A percentile compares a stretch with the other conserved stretches of the same genome.
phyloP scores from a whole-genome alignment of 306 rosid genomes.

The Sindora glabra region DNA sequence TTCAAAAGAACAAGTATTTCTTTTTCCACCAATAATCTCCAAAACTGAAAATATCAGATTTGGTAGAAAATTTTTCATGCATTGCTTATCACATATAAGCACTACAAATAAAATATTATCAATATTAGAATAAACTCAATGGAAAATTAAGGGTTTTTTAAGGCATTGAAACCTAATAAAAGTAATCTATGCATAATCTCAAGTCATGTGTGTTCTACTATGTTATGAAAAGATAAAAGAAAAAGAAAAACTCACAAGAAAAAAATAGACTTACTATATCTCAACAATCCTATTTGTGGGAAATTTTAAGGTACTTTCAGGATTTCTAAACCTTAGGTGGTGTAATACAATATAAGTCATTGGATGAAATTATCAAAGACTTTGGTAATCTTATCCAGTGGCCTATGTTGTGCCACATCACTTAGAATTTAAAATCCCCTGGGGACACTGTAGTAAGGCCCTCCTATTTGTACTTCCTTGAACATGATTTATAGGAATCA shows the following conservation, averaged over 20 bases:
- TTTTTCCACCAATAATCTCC: constrained; percentile 3
- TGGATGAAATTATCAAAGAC: too few species aligned
- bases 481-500: background rate
- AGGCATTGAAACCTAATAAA: background rate
- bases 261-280: background rate
- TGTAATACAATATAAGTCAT: too few species aligned
- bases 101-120: too few species aligned
- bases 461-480: background rate
- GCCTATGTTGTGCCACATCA: too few species aligned
- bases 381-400: too few species aligned
- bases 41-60: background rate
- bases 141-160: background rate
- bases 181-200: background rate
- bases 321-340: too few species aligned
- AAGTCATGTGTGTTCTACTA: background rate
- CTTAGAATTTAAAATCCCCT: too few species aligned
- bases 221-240: background rate
- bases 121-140: too few species aligned
- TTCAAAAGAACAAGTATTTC: background rate
- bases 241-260: too few species aligned
- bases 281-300: constrained; percentile 4
- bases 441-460: too few species aligned
- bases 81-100: constrained; percentile 2
- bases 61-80: background rate
- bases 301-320: too few species aligned